Conservation (phyloP, 805 yeast genomes). For the Wickerhamiella azyma region DNA sequence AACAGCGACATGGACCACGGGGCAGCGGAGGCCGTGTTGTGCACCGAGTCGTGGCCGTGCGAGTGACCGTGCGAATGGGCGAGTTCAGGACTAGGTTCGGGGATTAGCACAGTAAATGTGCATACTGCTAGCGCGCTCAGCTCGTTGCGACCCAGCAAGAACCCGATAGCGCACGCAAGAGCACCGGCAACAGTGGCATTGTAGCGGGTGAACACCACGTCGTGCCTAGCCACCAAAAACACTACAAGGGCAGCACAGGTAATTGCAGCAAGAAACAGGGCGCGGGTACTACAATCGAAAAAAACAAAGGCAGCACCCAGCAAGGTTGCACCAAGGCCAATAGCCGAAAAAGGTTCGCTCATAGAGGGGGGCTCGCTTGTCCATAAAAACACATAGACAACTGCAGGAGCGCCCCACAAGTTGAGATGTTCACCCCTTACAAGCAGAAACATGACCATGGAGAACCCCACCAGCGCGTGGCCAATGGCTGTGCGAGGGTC, state of each 20-base stretch:
- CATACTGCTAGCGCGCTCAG: conserved; percentile 12
- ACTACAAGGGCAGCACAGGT: conserved; percentile 23
- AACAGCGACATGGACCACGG: conserved; percentile 17
- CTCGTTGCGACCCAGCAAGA: conserved; percentile 14
- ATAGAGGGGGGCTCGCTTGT: neutral
- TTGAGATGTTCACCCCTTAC: neutral
- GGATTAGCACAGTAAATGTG: conserved; percentile 14
- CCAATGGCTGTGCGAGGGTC: conserved; percentile 8
- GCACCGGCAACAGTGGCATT: conserved; percentile 16
- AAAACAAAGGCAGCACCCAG: conserved; percentile 14
- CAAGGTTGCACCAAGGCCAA: conserved; percentile 1
- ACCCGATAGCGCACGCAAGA: conserved; percentile 14
- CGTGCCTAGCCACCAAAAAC: conserved; percentile 21
- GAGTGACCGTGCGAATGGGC: neutral
- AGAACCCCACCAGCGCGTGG: conserved; percentile 10
- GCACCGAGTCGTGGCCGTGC: neutral
- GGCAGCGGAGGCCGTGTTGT: neutral
- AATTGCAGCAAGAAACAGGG: conserved; percentile 16
- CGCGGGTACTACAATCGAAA: conserved; percentile 4
- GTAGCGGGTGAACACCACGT: conserved; percentile 18
- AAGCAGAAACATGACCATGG: conserved; percentile 9
- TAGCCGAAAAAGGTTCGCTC: conserved; percentile 6
- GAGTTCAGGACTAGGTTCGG: neutral
- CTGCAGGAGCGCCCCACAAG: conserved; percentile 6
- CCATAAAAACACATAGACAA: conserved; percentile 10